Percentiles rank a stretch among this genome's conserved stretches.
phyloP scores from a whole-genome alignment of 192 early-diverging fungal species.

The Geranomyces michiganensis region DNA sequence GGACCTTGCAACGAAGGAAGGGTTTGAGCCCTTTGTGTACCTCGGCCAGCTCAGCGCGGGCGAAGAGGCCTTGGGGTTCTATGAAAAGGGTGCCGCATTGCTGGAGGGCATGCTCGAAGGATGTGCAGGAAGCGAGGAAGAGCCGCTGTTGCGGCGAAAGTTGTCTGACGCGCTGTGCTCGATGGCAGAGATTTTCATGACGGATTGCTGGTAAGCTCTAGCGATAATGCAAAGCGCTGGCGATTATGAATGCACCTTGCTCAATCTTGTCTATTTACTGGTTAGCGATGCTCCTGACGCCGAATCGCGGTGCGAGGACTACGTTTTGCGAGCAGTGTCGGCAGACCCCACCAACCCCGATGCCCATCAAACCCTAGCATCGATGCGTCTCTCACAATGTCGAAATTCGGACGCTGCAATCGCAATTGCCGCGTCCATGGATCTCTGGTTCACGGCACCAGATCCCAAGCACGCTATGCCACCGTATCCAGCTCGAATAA shows the following conservation, averaged over 20 bases:
- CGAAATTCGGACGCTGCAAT: constrained; percentile 77
- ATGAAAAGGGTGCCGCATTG: constrained; percentile 44
- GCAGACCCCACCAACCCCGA: constrained; percentile 78
- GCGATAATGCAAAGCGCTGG: constrained; percentile 29
- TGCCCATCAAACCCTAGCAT: constrained; percentile 85
- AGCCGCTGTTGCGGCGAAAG: constrained; percentile 56
- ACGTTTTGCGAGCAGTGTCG: constrained; percentile 66
- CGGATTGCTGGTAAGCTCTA: constrained; percentile 99
- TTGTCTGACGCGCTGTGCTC: constrained; percentile 86
- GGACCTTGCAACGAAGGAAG: constrained; percentile 65
- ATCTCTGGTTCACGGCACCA: constrained; percentile 65
- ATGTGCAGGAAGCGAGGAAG: constrained; percentile 21
- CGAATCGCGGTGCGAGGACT: constrained; percentile 80
- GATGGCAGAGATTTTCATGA: constrained; percentile 96
- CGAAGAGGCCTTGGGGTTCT: constrained; percentile 46
- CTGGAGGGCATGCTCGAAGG: constrained; percentile 40
- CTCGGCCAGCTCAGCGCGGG: constrained; percentile 56
- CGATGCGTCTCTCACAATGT: constrained; percentile 84
- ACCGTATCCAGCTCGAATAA: constrained; percentile 80
- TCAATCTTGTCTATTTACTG: background rate
- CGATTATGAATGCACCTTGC: background rate
- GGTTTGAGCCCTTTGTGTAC: constrained; percentile 85
- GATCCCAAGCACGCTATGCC: constrained; percentile 50
- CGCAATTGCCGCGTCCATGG: constrained; percentile 66
- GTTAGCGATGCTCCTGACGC: constrained; percentile 85